Conservation (phyloP, 2,329 filamentous ascomycete species). For the Colletotrichum nymphaeae region DNA sequence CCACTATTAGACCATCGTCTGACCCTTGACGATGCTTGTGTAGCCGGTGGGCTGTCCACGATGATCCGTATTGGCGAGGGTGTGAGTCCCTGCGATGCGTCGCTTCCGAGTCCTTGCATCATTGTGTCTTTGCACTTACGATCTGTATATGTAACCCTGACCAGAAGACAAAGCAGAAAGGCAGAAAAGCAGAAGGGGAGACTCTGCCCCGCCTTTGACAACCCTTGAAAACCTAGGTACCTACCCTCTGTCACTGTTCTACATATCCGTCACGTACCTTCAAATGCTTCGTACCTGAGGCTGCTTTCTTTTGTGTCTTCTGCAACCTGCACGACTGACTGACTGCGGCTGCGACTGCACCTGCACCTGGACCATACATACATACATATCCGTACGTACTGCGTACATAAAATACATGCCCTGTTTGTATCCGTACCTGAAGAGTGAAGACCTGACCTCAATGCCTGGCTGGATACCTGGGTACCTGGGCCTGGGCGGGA, state of each 20-base stretch:
- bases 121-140: neutral
- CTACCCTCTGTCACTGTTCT: neutral
- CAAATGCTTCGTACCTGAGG: neutral
- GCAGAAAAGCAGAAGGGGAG: slow-evolving; percentile 2
- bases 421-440: neutral
- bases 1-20: slow-evolving; percentile 14
- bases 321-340: neutral
- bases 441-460: neutral
- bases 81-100: neutral
- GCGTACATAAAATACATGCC: neutral
- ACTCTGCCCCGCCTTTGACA: neutral
- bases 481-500: neutral
- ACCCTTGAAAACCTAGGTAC: neutral
- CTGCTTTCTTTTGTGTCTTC: neutral
- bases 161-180: slow-evolving; percentile 7
- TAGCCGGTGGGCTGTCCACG: neutral
- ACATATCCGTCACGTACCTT: too few relatives aligned
- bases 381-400: too few relatives aligned
- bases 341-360: neutral
- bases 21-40: neutral
- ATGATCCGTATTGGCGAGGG: neutral
- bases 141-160: neutral
- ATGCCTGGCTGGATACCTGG: neutral
- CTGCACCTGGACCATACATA: neutral
- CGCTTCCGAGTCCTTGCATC: slow-evolving; percentile 20